Conservation (phyloP, 768 basidiomycete genomes). For the Psilocybe sp. region DNA sequence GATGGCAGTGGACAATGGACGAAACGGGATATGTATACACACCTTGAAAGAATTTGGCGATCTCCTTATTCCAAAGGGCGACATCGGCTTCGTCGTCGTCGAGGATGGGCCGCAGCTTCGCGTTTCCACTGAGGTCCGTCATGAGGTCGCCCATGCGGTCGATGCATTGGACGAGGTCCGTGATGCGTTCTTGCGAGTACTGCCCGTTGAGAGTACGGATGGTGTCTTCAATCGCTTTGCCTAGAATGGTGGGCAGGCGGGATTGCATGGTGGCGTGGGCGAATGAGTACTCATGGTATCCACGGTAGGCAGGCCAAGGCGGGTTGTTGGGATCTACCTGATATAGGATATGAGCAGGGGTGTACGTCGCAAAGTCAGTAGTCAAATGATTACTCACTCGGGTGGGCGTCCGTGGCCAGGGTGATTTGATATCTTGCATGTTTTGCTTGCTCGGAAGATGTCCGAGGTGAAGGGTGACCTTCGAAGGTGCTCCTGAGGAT, state of each 20-base stretch:
- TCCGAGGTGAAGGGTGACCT: slow-evolving; percentile 70
- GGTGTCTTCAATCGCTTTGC: slow-evolving; percentile 92
- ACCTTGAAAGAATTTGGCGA: slow-evolving; percentile 92
- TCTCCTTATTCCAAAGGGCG: slow-evolving; percentile 96
- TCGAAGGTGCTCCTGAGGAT: slow-evolving; percentile 42
- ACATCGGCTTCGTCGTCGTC: slow-evolving; percentile 93
- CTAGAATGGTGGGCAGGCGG: slow-evolving; percentile 92
- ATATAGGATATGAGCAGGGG: slow-evolving; percentile 1
- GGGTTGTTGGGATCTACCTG: slow-evolving; percentile 83
- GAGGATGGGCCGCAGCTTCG: slow-evolving; percentile 80
- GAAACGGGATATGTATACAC: slow-evolving; percentile 13
- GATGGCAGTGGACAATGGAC: neutral
- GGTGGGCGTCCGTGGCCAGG: slow-evolving; percentile 75
- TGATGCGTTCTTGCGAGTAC: slow-evolving; percentile 76
- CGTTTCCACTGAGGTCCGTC: slow-evolving; percentile 80
- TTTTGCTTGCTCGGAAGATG: slow-evolving; percentile 73
- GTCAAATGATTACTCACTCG: slow-evolving; percentile 39
- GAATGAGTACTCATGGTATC: slow-evolving; percentile 80
- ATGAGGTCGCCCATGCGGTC: slow-evolving; percentile 89
- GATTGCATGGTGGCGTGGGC: slow-evolving; percentile 94
- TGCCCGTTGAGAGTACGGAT: slow-evolving; percentile 86
- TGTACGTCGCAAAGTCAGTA: neutral
- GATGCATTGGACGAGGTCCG: slow-evolving; percentile 84
- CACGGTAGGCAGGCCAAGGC: slow-evolving; percentile 79
- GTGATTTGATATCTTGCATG: slow-evolving; percentile 68